Evolutionary conservation across 140 eudicot species (phyloP), one percentile per base, ranked within the genome.

Genomic region (Cichorium intybus): DNA sequence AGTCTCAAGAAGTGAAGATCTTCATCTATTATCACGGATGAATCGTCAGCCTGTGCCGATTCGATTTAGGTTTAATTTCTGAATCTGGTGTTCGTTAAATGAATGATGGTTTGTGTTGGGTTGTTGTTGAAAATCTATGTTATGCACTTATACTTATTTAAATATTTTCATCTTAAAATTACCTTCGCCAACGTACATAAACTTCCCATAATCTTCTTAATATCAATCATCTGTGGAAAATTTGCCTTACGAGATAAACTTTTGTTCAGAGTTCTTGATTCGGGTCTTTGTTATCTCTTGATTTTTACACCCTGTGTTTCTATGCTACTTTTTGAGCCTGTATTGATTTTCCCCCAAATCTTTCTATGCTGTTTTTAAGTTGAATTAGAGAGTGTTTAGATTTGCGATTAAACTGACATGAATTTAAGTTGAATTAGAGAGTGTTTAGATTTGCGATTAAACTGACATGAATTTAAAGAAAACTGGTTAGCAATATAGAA

Each of bases 1-100:
- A 91, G 97, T 67, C 57, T 84, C 51, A 91, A 91, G 85, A 91
- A 91, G 85, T 91, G 78, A 88, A 27, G 0, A 14, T 5, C 8
- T 31, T 27, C 10, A 39, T 56, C 46, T 24, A 9, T 15, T 17
- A 15, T 56, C 56, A 22, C 5, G 15, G 48, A 21, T 62, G 56
- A 53, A 70, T 70, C 76, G 33, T 26, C 10, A 27, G 34, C 24
- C 35, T 27, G 4, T 55, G 41, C 33, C 23, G 50, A 41, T 58
- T 69, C 67, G 34, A 39, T 71, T 51, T 68, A 68, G 73, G 73
- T 39, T 54, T 39, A 46, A 24, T 27, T 53, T 68, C 27, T 54
- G 9, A 66, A 54, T 62, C 27, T 55, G 37, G 45, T 68, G 66
- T 69, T 56, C 31, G 49, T 69, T 61, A 28, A 56, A 56, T 45